These are phyloP conservation scores for Nevesoporus exiguus DNA, from an alignment of 768 basidiomycete species.

Conservation along the genomic window DNA sequence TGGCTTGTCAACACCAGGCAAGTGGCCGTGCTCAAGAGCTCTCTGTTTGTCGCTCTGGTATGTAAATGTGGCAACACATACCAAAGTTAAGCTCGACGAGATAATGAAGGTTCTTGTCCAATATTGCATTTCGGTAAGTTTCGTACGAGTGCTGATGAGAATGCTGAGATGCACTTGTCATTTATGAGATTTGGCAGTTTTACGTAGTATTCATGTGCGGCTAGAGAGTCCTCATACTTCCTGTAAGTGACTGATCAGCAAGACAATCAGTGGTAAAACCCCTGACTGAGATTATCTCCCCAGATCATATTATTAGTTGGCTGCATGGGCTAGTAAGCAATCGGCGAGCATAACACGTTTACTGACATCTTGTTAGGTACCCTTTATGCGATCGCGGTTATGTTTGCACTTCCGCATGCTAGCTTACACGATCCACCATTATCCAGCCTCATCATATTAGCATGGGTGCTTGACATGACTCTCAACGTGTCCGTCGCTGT, in stretches of 20 bases:
- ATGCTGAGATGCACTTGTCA: too few relatives aligned
- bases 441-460: neutral
- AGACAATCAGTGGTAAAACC: neutral
- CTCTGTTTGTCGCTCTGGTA: neutral
- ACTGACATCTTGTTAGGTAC: neutral
- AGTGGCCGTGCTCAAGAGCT: neutral
- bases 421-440: neutral
- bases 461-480: neutral
- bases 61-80: neutral
- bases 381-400: neutral
- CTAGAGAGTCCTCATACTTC: slow-evolving; percentile 1
- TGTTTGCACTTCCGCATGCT: too few relatives aligned
- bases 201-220: neutral
- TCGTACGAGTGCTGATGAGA: neutral
- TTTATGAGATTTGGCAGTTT: slow-evolving; percentile 5
- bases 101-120: neutral
- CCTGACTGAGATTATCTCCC: neutral
- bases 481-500: neutral
- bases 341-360: neutral
- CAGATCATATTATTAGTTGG: neutral
- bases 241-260: neutral
- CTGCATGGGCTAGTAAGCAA: neutral
- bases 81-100: neutral
- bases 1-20: neutral
- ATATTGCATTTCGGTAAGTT: neutral